Evolutionary conservation across 2,329 filamentous ascomycete genomes (phyloP), one percentile per base, ranked within the genome.

Genomic region (Sclerotinia trifoliorum): DNA sequence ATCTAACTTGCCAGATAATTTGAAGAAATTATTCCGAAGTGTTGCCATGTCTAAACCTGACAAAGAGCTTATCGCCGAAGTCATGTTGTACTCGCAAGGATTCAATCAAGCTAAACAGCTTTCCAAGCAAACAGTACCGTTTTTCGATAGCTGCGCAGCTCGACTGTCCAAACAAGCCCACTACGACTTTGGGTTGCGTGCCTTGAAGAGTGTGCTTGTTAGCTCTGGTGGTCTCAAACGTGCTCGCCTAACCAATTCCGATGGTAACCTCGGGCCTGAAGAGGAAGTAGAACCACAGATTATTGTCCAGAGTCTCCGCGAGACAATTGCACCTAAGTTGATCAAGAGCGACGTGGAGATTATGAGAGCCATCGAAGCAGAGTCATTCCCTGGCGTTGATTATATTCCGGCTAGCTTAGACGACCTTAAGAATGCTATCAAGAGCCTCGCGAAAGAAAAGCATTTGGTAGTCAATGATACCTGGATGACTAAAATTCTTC

Each of bases 1-100:
- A 80, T 99, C 95, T 62, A 99, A 99, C 80, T 82, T 99, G 76
- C 95, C 95, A 2, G 95, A 99, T 81, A 99, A 99, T 79, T 81
- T 99, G 82, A 99, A 99, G 88, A 99, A 99, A 81, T 84, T 99
- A 52, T 99, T 99, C 88, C 90, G 96, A 78, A 99, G 95, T 77
- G 94, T 99, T 64, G 95, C 95, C 71, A 99, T 99, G 95, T 99
- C 95, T 15, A 99, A 98, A 81, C 95, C 95, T 0, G 96, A 99
- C 83, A 99, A 99, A 80, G 96, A 99, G 80, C 90, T 99, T 68
- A 99, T 99, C 80, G 93, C 95, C 48, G 95, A 99, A 82, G 95
- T 99, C 76, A 99, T 99, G 96, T 88, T 99, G 48, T 99, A 97
- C 84, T 99, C 96, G 0, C 95, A 99, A 80, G 95, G 95, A 77